Evolutionary conservation across 345 rosid genomes (phyloP).

Genomic region (Bruguiera parviflora): DNA sequence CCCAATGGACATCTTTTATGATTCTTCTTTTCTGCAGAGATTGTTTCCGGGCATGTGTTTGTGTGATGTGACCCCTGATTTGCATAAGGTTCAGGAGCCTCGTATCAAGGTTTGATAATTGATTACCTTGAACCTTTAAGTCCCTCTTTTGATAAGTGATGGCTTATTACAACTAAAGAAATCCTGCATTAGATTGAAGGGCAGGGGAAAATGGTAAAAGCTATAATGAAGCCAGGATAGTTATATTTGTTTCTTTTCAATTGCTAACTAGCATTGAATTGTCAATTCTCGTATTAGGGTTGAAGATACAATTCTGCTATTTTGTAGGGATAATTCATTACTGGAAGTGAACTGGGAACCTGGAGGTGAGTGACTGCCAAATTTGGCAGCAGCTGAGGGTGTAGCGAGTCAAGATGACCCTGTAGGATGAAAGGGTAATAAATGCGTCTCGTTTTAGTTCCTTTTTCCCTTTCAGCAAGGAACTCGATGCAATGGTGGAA

Average conservation of each 20-base stretch:
- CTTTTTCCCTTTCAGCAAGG: constrained; percentile 13
- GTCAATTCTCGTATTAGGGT: background rate
- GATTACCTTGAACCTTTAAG: background rate
- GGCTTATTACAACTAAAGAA: background rate
- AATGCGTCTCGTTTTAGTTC: constrained; percentile 16
- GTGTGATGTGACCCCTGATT: constrained; percentile 16
- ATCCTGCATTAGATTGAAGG: too few species aligned
- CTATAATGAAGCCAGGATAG: too few species aligned
- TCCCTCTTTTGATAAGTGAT: background rate
- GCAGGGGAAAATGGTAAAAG: too few species aligned
- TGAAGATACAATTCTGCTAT: constrained; percentile 5
- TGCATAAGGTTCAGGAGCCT: constrained; percentile 21
- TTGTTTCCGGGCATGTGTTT: constrained; percentile 28
- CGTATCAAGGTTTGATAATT: constrained; percentile 14
- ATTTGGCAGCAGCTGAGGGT: constrained; percentile 6
- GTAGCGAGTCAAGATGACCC: constrained; percentile 6
- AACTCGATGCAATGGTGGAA: constrained; percentile 11
- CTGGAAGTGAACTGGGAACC: background rate
- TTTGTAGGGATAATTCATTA: constrained; percentile 6
- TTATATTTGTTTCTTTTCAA: too few species aligned
- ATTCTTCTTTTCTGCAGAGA: constrained; percentile 15
- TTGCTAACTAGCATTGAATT: too few species aligned
- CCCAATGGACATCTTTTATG: background rate
- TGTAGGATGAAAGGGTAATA: constrained; percentile 24
- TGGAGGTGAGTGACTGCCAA: constrained; percentile 10